Evolutionary conservation across 1,139 yeast genomes (phyloP), one percentile per base, ranked within the genome.

Genomic region (Geotrichum macrosporum): DNA sequence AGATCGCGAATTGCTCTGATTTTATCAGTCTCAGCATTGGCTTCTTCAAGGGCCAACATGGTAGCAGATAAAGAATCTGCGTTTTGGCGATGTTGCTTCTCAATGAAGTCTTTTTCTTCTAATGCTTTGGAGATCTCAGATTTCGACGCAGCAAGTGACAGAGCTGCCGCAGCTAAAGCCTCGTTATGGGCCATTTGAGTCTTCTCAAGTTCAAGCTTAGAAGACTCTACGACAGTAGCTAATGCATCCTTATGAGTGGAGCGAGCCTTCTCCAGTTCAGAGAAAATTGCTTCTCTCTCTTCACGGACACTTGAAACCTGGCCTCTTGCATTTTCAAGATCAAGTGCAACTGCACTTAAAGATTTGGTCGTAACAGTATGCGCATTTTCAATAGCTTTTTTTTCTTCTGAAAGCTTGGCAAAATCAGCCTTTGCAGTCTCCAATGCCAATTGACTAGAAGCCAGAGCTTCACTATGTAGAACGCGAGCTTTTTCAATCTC

Each of bases 201-300:
- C 10, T 10, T 24, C 10, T 24, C 10, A 6, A 24, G 27, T 24
- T 24, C 6, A 24, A 24, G 38, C 22, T 20, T 35, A 10, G 38
- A 21, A 12, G 38, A n/a, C 27, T 35, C 38, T 22, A 44, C 10
- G 16, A 35, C 29, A 20, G 47, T 35, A 29, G 36, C 33, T 21
- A 34, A 35, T 12, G 39, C 41, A 15, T 42, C 47, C 4, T 26
- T 20, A 19, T 46, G 45, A 13, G 40, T 24, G 3, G 30, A 21
- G 3, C 29, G 26, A 24, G 24, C 16, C 22, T 33, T 4, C 2
- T 24, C 37, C 19, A 32, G 35, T 30, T 41, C 44, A 16, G 22
- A 31, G 26, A 16, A 4, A 3, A 33, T 6, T n/a, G 21, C 12
- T 24, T 35, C 38, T 3, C 38, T 21, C 9, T 35, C 38, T 12